Conservation (phyloP, 129 eudicot genomes). For the Arctium minus region DNA sequence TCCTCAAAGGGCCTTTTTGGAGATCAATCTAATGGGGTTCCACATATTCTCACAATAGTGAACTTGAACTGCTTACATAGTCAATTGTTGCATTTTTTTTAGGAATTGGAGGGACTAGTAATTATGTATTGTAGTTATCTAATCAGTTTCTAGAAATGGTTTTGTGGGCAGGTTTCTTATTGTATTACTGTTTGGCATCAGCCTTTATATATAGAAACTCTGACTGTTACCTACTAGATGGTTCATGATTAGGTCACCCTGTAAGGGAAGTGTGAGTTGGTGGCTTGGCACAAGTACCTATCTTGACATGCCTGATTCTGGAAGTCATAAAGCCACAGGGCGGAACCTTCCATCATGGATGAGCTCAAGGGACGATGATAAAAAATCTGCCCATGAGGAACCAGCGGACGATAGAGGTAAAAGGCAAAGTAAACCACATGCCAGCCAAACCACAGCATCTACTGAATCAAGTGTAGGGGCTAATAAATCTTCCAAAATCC, state of each 20-base stretch:
- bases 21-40: too few species aligned
- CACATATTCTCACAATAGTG: too few species aligned
- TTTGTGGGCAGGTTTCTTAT: constrained; percentile 2
- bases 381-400: constrained; percentile 14
- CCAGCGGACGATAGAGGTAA: constrained; percentile 19
- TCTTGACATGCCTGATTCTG: constrained; percentile 52
- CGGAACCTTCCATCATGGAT: constrained; percentile 80
- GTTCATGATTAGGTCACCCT: constrained; percentile 16
- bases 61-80: not conserved
- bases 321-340: constrained; percentile 32
- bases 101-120: not conserved
- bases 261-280: not conserved
- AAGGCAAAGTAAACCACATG: constrained; percentile 25
- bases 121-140: not conserved
- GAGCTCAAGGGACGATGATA: constrained; percentile 49
- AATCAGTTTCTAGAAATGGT: not conserved
- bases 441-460: constrained; percentile 18
- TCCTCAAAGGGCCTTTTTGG: too few species aligned
- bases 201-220: not conserved
- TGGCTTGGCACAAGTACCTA: constrained; percentile 2
- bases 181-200: not conserved
- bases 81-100: not conserved
- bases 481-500: constrained; percentile 45
- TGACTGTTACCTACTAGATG: not conserved
- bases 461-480: constrained; percentile 28